A percentile compares a stretch with the other conserved stretches of the same genome.
phyloP scores from a whole-genome alignment of 306 rosid species.

The Dryas drummondii region DNA sequence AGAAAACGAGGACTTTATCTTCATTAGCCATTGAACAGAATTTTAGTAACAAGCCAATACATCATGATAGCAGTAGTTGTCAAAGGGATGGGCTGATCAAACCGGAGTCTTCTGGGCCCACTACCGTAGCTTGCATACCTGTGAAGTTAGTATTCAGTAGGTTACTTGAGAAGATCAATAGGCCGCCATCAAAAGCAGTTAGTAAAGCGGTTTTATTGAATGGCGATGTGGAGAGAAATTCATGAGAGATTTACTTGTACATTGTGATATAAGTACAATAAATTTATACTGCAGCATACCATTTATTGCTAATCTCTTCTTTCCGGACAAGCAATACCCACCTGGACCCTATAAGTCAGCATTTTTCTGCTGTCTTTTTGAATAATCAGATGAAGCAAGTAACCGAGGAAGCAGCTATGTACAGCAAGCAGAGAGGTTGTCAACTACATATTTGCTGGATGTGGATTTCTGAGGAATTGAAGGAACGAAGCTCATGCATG shows the following conservation, averaged over 20 bases:
- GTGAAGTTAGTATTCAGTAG: conserved; percentile 92
- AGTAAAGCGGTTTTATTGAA: conserved; percentile 57
- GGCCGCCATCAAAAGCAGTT: conserved; percentile 79
- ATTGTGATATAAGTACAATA: conserved; percentile 59
- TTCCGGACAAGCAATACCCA: conserved; percentile 13
- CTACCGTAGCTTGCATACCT: conserved; percentile 97
- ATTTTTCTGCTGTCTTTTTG: conserved; percentile 21
- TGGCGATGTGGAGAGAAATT: conserved; percentile 57
- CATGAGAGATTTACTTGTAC: conserved; percentile 69
- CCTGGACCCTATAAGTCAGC: neutral
- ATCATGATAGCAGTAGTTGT: conserved; percentile 46
- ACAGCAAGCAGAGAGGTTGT: conserved; percentile 20
- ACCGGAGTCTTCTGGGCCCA: conserved; percentile 66
- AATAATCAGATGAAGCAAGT: conserved; percentile 26
- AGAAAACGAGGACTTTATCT: conserved; percentile 93
- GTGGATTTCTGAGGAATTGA: conserved; percentile 3
- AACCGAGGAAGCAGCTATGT: conserved; percentile 24
- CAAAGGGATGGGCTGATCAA: conserved; percentile 64
- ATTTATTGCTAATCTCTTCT: conserved; percentile 15
- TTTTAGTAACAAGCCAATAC: conserved; percentile 49
- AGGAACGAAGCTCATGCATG: conserved; percentile 2
- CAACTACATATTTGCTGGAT: conserved; percentile 22
- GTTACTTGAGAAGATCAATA: conserved; percentile 96
- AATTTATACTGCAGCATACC: conserved; percentile 33
- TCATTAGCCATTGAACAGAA: conserved; percentile 69